Evolutionary conservation across 768 basidiomycete genomes (phyloP).

Genomic region (Exsudoporus frostii): DNA sequence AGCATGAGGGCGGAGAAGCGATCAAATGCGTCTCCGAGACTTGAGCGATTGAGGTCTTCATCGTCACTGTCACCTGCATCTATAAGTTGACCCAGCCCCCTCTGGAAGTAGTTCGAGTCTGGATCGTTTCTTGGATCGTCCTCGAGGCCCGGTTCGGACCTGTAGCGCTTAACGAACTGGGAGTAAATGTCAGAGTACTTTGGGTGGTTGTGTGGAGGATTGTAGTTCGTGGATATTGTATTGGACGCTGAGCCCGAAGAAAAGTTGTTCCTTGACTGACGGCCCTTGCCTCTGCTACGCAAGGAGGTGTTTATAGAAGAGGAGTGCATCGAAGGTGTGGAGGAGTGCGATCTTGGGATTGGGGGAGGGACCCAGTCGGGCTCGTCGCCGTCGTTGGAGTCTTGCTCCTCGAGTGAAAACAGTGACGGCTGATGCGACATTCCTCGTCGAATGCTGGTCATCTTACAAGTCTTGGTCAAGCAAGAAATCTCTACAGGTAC

Average conservation of each 20-base stretch:
- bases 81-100: slow-evolving; percentile 63
- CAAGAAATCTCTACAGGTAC: background rate
- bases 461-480: slow-evolving; percentile 3
- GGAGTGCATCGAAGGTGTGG: slow-evolving; percentile 23
- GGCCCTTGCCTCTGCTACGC: slow-evolving; percentile 32
- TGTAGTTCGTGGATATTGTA: slow-evolving; percentile 28
- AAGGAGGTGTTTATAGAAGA: slow-evolving; percentile 30
- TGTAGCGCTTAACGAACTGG: slow-evolving; percentile 75
- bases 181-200: slow-evolving; percentile 67
- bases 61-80: slow-evolving; percentile 76
- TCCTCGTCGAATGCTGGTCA: slow-evolving; percentile 25
- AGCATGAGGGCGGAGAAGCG: slow-evolving; percentile 49
- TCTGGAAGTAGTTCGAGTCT: slow-evolving; percentile 79
- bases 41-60: slow-evolving; percentile 51
- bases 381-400: slow-evolving; percentile 44
- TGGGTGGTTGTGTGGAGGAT: slow-evolving; percentile 30
- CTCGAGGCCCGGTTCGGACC: slow-evolving; percentile 56
- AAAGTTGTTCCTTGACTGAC: slow-evolving; percentile 29
- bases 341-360: slow-evolving; percentile 27
- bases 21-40: slow-evolving; percentile 47
- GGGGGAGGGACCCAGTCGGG: slow-evolving; percentile 42
- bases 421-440: slow-evolving; percentile 59
- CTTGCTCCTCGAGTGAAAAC: slow-evolving; percentile 61
- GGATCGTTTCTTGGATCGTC: slow-evolving; percentile 77
- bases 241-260: slow-evolving; percentile 29